phyloP scores from a whole-genome alignment of 108 stramenopile genomes.

The Cyclotella baltica region DNA sequence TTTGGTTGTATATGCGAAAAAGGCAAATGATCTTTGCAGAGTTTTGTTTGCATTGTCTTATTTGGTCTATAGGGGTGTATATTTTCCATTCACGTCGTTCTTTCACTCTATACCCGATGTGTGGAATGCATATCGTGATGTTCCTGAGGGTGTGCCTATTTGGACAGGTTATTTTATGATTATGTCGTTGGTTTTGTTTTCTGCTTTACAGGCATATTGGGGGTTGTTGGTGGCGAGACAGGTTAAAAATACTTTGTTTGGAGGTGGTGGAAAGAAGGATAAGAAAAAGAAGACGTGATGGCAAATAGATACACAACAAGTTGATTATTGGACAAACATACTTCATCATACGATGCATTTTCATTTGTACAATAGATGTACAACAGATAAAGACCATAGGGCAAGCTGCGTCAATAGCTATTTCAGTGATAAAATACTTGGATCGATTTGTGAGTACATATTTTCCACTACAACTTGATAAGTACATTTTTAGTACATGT shows the following conservation, averaged over 20 bases:
- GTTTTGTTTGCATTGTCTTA: conserved; percentile 62
- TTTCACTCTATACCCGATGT: conserved; percentile 53
- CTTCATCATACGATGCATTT: too few species aligned
- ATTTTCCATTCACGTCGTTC: conserved; percentile 62
- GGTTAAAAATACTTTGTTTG: conserved; percentile 48
- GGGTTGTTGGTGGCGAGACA: conserved; percentile 57
- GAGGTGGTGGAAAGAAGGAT: not conserved
- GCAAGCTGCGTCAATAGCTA: too few species aligned
- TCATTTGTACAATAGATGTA: too few species aligned
- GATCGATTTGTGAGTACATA: too few species aligned
- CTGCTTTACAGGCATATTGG: conserved; percentile 65
- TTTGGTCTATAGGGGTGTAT: conserved; percentile 59
- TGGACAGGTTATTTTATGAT: conserved; percentile 43
- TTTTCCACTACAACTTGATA: too few species aligned
- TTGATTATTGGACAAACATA: too few species aligned
- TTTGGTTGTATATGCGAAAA: conserved; percentile 7
- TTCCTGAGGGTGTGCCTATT: conserved; percentile 43
- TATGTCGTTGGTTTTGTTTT: conserved; percentile 43
- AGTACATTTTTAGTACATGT: not conserved
- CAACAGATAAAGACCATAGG: too few species aligned
- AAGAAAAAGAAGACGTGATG: not conserved
- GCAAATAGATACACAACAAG: too few species aligned
- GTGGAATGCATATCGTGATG: conserved; percentile 11
- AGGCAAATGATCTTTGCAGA: conserved; percentile 50
- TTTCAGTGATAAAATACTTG: too few species aligned